Evolutionary conservation across 352 stramenopile species (phyloP), one percentile per base, ranked within the genome.

Genomic region (Globisporangium radiosum): DNA sequence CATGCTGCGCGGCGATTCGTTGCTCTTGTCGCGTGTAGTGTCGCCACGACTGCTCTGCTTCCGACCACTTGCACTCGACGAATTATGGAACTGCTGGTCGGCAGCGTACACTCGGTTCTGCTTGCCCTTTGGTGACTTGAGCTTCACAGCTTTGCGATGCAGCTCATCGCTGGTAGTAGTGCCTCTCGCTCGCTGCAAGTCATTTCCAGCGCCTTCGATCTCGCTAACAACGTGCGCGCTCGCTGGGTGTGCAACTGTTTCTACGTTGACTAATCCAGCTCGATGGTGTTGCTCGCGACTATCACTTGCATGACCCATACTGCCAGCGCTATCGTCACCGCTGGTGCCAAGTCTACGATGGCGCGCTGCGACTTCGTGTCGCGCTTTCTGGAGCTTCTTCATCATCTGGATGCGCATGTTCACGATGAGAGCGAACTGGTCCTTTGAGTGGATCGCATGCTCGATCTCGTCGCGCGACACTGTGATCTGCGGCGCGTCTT

Each of bases 391-490:
- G 0, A 90, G 60, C 0, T 63, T 66, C 62, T 90, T 87, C 59
- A 75, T 77, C 77, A 90, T 88, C 37, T 88, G 80, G 7, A 85
- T 76, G 7, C 76, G 77, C 10, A 86, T 87, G 48, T 88, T 87
- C 3, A 90, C 65, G n/a, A 87, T 69, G 42, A 90, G 68, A 7
- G 65, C 68, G 37, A 90, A 79, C 42, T 73, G 74, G 47, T 90
- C 74, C n/a, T 65, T 76, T 0, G 66, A 64, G 14, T 76, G 60
- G 3, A 92, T 81, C 13, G 81, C 81, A 15, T 76, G 78, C 10
- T 92, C 78, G 36, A 90, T 85, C 45, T 92, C 81, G n/a, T 92
- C 81, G n/a, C 70, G 85, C 0, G 81, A 88, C 33, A 90, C 81
- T 0, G 76, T 80, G 43, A 90, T 88, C 44, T 68, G 68, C 0